phyloP scores from a whole-genome alignment of 1,284 basidiomycete genomes.

The Pascua sp. region DNA sequence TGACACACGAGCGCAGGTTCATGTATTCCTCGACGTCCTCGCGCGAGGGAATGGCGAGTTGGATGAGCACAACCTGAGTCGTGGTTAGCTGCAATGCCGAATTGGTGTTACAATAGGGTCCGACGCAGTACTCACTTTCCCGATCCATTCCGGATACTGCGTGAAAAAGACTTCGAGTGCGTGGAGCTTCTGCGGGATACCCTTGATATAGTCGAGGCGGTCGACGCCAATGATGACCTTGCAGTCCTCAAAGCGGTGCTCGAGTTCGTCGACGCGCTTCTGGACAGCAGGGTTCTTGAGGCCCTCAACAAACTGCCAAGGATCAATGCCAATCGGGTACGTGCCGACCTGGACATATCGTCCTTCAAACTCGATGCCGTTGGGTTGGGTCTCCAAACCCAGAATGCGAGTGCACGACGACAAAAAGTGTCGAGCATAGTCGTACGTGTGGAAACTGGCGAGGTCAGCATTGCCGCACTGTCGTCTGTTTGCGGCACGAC shows the following conservation, averaged over 20 bases:
- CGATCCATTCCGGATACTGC: constrained; percentile 98
- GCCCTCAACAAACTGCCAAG: constrained; percentile 83
- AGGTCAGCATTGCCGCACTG: constrained; percentile 5
- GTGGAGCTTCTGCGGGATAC: constrained; percentile 96
- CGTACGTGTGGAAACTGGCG: constrained; percentile 87
- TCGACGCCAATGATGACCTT: constrained; percentile 99
- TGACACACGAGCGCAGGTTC: constrained; percentile 90
- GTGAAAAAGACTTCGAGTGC: constrained; percentile 93
- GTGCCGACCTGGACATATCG: constrained; percentile 95
- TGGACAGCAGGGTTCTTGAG: constrained; percentile 73
- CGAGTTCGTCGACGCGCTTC: constrained; percentile 72
- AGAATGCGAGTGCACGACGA: constrained; percentile 97
- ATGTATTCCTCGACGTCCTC: constrained; percentile 99
- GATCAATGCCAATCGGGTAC: constrained; percentile 98
- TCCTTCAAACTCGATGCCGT: constrained; percentile 93
- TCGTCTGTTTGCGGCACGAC: constrained; percentile 8
- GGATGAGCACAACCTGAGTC: constrained; percentile 79
- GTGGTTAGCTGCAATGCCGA: not conserved
- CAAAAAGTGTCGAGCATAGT: constrained; percentile 98
- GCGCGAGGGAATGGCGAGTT: constrained; percentile 93
- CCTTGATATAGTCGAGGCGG: constrained; percentile 98
- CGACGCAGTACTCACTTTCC: constrained; percentile 62
- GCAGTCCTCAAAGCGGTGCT: constrained; percentile 86
- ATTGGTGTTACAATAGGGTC: not conserved
- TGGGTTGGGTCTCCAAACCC: constrained; percentile 93